These are phyloP conservation scores for Suillus bovinus DNA, from an alignment of 768 basidiomycete genomes.

Conservation along the genomic window DNA sequence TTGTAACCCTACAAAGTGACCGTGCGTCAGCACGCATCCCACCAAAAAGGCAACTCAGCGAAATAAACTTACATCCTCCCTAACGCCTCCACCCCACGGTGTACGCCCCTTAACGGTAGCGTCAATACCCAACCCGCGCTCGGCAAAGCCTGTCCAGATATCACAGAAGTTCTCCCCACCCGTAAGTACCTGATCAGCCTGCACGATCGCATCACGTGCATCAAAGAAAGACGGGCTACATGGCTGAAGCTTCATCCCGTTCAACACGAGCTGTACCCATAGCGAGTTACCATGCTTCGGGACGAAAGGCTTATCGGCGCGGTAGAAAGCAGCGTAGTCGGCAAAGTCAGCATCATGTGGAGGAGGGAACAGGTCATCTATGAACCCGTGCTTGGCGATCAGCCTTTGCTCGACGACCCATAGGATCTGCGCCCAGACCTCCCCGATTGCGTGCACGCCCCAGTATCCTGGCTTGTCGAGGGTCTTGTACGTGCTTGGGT, in stretches of 20 bases:
- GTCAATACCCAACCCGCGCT: slow-evolving; percentile 78
- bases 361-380: slow-evolving; percentile 81
- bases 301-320: slow-evolving; percentile 54
- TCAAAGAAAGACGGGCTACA: slow-evolving; percentile 92
- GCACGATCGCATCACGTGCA: slow-evolving; percentile 86
- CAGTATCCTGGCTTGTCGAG: slow-evolving; percentile 94
- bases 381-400: slow-evolving; percentile 82
- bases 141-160: slow-evolving; percentile 84
- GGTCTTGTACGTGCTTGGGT: slow-evolving; percentile 93
- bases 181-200: slow-evolving; percentile 87
- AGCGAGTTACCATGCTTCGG: slow-evolving; percentile 94
- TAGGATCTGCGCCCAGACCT: slow-evolving; percentile 94
- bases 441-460: slow-evolving; percentile 90
- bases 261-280: slow-evolving; percentile 78
- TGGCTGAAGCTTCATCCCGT: slow-evolving; percentile 93
- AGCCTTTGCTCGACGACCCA: slow-evolving; percentile 77
- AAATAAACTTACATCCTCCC: slow-evolving; percentile 54
- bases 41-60: neutral
- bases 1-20: slow-evolving; percentile 35
- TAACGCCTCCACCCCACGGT: slow-evolving; percentile 92
- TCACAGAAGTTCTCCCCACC: slow-evolving; percentile 91
- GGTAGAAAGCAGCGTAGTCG: slow-evolving; percentile 71
- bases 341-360: slow-evolving; percentile 55
- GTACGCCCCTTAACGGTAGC: slow-evolving; percentile 73
- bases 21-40: slow-evolving; percentile 4